Percentiles rank a stretch among this genome's conserved stretches.
Evolutionary conservation across 768 basidiomycete genomes (phyloP).

Genomic region (Sarcodon aspratus): DNA sequence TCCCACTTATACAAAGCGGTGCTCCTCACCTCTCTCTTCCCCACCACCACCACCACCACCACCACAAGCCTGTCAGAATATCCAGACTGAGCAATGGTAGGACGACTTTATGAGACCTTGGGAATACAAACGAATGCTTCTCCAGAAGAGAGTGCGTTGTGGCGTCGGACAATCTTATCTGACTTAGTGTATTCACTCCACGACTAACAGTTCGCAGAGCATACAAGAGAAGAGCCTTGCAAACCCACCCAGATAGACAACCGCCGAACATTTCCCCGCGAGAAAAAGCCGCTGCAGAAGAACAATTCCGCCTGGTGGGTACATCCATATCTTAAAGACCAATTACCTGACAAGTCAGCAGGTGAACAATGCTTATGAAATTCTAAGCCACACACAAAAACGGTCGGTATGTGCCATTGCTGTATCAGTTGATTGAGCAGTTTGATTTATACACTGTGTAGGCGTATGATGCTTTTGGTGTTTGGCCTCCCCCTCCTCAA

Average conservation of each 20-base stretch:
- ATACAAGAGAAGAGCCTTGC: constrained; percentile 61
- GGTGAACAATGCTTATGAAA: constrained; percentile 74
- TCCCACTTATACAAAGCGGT: too few relatives aligned
- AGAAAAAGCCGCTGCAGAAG: constrained; percentile 52
- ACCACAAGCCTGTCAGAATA: constrained; percentile 10
- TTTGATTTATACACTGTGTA: constrained; percentile 13
- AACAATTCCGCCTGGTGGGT: constrained; percentile 35
- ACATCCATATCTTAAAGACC: constrained; percentile 10
- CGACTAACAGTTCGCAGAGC: constrained; percentile 54
- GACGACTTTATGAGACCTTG: constrained; percentile 52
- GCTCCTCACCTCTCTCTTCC: neutral
- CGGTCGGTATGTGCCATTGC: constrained; percentile 30
- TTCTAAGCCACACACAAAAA: constrained; percentile 50
- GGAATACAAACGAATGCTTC: constrained; percentile 42
- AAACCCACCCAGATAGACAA: constrained; percentile 70
- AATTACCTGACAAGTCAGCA: constrained; percentile 13
- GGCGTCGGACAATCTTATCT: neutral
- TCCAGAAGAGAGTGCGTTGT: constrained; percentile 48
- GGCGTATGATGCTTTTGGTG: constrained; percentile 61
- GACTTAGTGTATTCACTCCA: constrained; percentile 1
- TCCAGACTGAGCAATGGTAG: too few relatives aligned
- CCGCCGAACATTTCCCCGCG: constrained; percentile 40
- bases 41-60: constrained; percentile 26
- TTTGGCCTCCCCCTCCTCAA: constrained; percentile 55
- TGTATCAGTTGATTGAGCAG: neutral